A percentile compares a stretch with the other conserved stretches of the same genome.
Conservation (phyloP, 305 asterid species). For the Plantago lanceolata region DNA sequence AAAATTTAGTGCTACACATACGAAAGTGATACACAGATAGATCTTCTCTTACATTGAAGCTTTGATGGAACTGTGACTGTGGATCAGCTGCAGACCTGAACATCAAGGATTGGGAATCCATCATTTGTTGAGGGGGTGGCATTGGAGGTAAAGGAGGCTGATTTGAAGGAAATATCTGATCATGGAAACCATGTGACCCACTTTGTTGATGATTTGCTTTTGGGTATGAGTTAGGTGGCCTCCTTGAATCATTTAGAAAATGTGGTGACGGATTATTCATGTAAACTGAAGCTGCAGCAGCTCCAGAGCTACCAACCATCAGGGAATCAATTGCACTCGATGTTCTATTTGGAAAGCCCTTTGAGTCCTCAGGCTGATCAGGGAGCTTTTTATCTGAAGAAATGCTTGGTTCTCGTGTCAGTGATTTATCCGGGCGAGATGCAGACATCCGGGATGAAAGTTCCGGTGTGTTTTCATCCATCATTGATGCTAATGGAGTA, state of each 20-base stretch:
- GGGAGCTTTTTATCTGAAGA: constrained; percentile 68
- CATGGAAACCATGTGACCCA: constrained; percentile 61
- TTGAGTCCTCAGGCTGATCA: constrained; percentile 48
- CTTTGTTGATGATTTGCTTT: constrained; percentile 41
- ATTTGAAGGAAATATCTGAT: constrained; percentile 52
- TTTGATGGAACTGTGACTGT: constrained; percentile 47
- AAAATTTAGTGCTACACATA: neutral
- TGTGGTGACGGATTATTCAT: constrained; percentile 39
- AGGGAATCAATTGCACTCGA: constrained; percentile 39
- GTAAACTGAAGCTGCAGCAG: constrained; percentile 35
- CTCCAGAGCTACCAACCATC: constrained; percentile 39
- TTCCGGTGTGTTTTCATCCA: constrained; percentile 63
- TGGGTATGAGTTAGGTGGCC: constrained; percentile 43
- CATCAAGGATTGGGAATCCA: constrained; percentile 48
- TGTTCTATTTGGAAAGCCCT: constrained; percentile 35
- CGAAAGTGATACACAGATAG: neutral
- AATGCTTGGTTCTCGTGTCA: constrained; percentile 81
- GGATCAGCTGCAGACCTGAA: constrained; percentile 42
- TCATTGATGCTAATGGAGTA: constrained; percentile 52
- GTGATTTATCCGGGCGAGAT: constrained; percentile 51
- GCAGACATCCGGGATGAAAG: constrained; percentile 71
- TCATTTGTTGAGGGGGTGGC: constrained; percentile 70
- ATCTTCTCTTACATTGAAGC: constrained; percentile 46
- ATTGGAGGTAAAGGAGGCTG: constrained; percentile 78
- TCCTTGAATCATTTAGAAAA: constrained; percentile 50